Conservation (phyloP, 106 monocot species). For the Dioscorea dumetorum region DNA sequence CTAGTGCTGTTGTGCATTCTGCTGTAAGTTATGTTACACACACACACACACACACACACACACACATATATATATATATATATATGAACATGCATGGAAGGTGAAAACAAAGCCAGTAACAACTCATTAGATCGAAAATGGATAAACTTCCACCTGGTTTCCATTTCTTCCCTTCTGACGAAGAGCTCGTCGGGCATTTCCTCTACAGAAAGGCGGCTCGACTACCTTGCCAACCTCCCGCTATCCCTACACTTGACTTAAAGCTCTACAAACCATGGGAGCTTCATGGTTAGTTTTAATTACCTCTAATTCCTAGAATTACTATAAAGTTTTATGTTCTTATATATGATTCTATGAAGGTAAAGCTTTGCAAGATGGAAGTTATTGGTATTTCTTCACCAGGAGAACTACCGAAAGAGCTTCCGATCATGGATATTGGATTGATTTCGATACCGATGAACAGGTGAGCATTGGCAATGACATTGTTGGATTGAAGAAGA, state of each 20-base stretch:
- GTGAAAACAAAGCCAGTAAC: too few species aligned
- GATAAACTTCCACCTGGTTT: constrained; percentile 73
- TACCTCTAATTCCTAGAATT: too few species aligned
- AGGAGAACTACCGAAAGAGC: constrained; percentile 24
- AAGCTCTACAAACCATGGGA: constrained; percentile 71
- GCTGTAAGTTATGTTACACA: too few species aligned
- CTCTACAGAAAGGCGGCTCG: constrained; percentile 48
- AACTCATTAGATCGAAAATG: too few species aligned
- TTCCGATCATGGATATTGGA: constrained; percentile 57
- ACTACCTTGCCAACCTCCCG: constrained; percentile 55
- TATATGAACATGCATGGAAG: not conserved
- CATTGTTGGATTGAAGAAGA: constrained; percentile 58
- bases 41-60: too few species aligned
- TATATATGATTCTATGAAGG: constrained; percentile 23
- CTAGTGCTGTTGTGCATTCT: too few species aligned
- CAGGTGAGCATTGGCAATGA: constrained; percentile 16
- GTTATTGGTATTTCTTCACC: constrained; percentile 76
- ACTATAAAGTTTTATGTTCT: too few species aligned
- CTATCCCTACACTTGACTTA: constrained; percentile 74
- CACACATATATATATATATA: too few species aligned
- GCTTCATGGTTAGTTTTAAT: constrained; percentile 34
- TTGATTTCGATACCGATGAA: constrained; percentile 26
- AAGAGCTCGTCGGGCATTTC: constrained; percentile 83
- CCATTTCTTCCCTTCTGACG: constrained; percentile 85
- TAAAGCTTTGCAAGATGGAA: constrained; percentile 62